Evolutionary conservation across 2,329 filamentous ascomycete species (phyloP).

Genomic region (Colletotrichum liaoningense): DNA sequence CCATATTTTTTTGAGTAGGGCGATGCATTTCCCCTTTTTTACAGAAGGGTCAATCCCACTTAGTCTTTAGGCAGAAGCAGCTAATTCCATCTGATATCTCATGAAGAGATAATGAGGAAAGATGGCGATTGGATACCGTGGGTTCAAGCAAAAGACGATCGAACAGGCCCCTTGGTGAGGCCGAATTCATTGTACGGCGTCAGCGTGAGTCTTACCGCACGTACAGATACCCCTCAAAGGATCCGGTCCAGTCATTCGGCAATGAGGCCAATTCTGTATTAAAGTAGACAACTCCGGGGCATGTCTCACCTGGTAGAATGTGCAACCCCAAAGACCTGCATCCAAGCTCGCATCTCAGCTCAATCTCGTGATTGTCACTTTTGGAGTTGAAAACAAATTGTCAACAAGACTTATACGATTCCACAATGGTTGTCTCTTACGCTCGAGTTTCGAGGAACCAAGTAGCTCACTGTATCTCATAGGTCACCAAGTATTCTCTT

Average conservation of each 20-base stretch:
- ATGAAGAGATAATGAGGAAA: not conserved
- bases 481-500: slow-evolving; percentile 29
- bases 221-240: not conserved
- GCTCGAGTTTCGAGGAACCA: not conserved
- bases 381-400: not conserved
- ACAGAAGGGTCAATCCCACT: not conserved
- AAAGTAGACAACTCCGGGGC: not conserved
- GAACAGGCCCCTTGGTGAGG: not conserved
- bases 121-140: not conserved
- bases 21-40: not conserved
- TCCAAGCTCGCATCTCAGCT: not conserved
- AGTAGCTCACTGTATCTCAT: not conserved
- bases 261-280: not conserved
- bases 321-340: not conserved
- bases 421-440: not conserved
- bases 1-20: not conserved
- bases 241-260: not conserved
- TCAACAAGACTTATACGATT: not conserved
- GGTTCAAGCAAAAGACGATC: not conserved
- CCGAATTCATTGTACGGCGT: not conserved
- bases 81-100: not conserved
- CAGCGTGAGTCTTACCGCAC: not conserved
- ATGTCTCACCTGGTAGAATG: not conserved
- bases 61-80: slow-evolving; percentile 3
- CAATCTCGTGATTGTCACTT: not conserved